Evolutionary conservation across 1,284 basidiomycete genomes (phyloP).

Genomic region (Papiliotrema terrestris): DNA sequence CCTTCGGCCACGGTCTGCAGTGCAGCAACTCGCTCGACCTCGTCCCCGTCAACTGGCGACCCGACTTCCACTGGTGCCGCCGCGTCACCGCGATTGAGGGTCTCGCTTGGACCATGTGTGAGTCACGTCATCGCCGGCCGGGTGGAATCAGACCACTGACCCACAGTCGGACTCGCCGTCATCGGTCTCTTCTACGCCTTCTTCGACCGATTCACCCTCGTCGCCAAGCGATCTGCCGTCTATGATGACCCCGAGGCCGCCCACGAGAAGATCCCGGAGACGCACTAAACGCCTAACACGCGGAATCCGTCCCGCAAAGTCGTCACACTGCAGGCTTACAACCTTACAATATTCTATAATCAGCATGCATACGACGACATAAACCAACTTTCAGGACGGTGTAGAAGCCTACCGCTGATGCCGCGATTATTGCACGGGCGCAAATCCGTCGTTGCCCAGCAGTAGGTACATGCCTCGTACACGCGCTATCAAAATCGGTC

Average conservation of each 20-base stretch:
- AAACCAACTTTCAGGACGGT: too few species aligned
- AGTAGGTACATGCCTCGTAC: too few species aligned
- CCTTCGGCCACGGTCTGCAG: constrained; percentile 41
- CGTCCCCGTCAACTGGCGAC: constrained; percentile 27
- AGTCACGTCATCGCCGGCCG: constrained; percentile 13
- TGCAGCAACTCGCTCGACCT: constrained; percentile 27
- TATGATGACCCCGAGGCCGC: constrained; percentile 21
- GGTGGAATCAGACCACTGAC: too few species aligned
- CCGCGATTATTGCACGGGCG: too few species aligned
- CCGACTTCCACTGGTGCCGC: constrained; percentile 28
- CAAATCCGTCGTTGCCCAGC: too few species aligned
- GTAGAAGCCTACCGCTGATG: too few species aligned
- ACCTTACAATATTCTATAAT: too few species aligned
- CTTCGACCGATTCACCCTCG: constrained; percentile 29
- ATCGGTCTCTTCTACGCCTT: constrained; percentile 34
- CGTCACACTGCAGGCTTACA: too few species aligned
- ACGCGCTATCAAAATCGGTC: too few species aligned
- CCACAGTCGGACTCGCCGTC: constrained; percentile 30
- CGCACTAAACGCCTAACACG: not conserved
- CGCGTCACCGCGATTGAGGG: constrained; percentile 33
- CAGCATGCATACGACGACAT: too few species aligned
- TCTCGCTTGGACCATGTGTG: constrained; percentile 41
- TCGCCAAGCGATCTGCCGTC: constrained; percentile 18
- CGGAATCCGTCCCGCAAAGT: too few species aligned
- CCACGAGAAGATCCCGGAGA: constrained; percentile 3